Percentiles rank a stretch among this genome's conserved stretches.
Evolutionary conservation across 2,329 filamentous ascomycete species (phyloP).

Genomic region (Pyrenophora teres): DNA sequence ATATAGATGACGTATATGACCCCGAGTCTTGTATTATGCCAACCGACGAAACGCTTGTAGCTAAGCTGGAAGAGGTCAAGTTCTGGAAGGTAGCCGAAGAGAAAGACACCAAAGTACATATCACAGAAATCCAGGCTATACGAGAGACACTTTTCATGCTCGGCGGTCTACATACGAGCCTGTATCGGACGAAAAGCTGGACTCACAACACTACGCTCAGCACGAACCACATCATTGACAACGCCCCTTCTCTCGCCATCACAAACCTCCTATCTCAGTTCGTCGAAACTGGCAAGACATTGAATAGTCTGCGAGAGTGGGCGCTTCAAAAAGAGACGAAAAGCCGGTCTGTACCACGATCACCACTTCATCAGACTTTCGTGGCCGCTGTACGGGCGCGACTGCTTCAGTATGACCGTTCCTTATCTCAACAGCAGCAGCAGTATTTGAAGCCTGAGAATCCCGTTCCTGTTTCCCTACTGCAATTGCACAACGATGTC

Average conservation of each 20-base stretch:
- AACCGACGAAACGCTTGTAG: conserved; percentile 34
- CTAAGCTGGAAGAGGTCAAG: conserved; percentile 51
- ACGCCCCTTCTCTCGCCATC: conserved; percentile 43
- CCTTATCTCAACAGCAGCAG: conserved; percentile 64
- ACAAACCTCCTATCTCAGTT: conserved; percentile 52
- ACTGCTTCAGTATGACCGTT: conserved; percentile 62
- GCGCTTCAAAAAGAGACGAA: conserved; percentile 20
- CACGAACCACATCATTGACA: conserved; percentile 47
- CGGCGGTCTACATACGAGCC: conserved; percentile 72
- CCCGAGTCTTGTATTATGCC: conserved; percentile 42
- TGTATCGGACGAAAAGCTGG: conserved; percentile 60
- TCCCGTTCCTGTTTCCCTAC: conserved; percentile 68
- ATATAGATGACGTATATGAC: conserved; percentile 45
- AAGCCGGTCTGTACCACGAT: conserved; percentile 26
- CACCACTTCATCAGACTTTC: conserved; percentile 68
- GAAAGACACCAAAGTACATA: conserved; percentile 29
- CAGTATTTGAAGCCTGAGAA: conserved; percentile 60
- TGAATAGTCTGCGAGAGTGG: conserved; percentile 59
- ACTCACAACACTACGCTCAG: conserved; percentile 41
- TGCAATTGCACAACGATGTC: conserved; percentile 65
- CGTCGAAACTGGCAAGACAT: conserved; percentile 53
- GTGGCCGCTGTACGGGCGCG: conserved; percentile 65
- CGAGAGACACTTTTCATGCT: conserved; percentile 87
- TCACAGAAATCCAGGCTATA: conserved; percentile 74
- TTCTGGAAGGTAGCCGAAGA: conserved; percentile 51